Conservation (phyloP, 163 green algal genomes). For the Trebouxia gelatinosa region DNA sequence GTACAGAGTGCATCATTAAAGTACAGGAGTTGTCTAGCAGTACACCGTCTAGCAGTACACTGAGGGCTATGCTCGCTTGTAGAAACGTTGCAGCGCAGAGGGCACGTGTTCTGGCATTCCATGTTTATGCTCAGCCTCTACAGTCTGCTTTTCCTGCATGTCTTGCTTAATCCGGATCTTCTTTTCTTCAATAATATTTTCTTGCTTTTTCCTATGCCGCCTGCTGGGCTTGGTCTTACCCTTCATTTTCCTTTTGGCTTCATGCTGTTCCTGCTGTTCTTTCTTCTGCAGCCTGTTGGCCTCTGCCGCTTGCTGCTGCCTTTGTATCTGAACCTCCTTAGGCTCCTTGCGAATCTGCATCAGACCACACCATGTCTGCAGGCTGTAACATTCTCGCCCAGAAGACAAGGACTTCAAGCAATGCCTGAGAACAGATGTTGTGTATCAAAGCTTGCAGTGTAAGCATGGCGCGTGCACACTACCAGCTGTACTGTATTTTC, state of each 20-base stretch:
- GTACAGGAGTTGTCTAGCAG: background rate
- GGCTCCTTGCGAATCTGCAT: slow-evolving; percentile 54
- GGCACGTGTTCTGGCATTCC: slow-evolving; percentile 43
- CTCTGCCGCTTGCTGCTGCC: slow-evolving; percentile 41
- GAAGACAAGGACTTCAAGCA: too few species aligned
- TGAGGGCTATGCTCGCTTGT: slow-evolving; percentile 29
- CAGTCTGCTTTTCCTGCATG: slow-evolving; percentile 43
- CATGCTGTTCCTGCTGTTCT: slow-evolving; percentile 48
- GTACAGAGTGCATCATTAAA: background rate
- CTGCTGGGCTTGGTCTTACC: slow-evolving; percentile 90
- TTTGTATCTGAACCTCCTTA: slow-evolving; percentile 53
- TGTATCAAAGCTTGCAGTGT: too few species aligned
- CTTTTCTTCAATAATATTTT: slow-evolving; percentile 83
- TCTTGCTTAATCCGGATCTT: slow-evolving; percentile 42
- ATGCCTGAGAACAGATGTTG: too few species aligned
- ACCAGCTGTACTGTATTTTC: too few species aligned
- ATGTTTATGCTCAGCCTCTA: slow-evolving; percentile 2
- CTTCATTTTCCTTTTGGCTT: slow-evolving; percentile 80
- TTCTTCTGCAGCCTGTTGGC: slow-evolving; percentile 57
- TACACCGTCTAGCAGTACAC: background rate
- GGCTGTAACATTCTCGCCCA: background rate
- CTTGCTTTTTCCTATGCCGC: slow-evolving; percentile 79
- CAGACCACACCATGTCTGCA: background rate
- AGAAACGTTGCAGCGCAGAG: slow-evolving; percentile 52
- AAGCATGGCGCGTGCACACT: too few species aligned